These are phyloP conservation scores for Fusarium neocosmosporiellum DNA, from an alignment of 2,329 filamentous ascomycete species.

Conservation along the genomic window DNA sequence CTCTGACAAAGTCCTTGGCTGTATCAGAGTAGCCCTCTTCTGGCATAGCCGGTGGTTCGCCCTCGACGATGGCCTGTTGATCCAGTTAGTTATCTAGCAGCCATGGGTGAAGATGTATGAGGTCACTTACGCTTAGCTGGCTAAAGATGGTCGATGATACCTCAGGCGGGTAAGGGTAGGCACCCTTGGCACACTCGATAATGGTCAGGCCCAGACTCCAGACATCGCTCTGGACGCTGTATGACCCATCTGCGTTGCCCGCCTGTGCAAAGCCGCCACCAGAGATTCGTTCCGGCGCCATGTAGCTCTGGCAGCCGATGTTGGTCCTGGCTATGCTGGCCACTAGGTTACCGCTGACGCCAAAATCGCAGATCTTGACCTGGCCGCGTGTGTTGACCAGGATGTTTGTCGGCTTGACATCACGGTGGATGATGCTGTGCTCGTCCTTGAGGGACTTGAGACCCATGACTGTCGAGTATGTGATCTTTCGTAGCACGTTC, in stretches of 20 bases:
- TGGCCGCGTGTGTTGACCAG: conserved; percentile 89
- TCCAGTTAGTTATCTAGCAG: conserved; percentile 15
- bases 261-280: conserved; percentile 82
- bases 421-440: conserved; percentile 98
- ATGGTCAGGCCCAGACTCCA: conserved; percentile 96
- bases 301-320: conserved; percentile 98
- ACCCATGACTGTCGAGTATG: conserved; percentile 88
- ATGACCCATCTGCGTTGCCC: conserved; percentile 81
- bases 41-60: conserved; percentile 91
- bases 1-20: conserved; percentile 87
- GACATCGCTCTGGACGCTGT: conserved; percentile 97
- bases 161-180: conserved; percentile 96
- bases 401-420: conserved; percentile 99
- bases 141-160: conserved; percentile 99
- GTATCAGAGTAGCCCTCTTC: conserved; percentile 79
- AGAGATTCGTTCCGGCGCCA: conserved; percentile 96
- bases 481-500: conserved; percentile 87
- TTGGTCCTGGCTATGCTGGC: conserved; percentile 99
- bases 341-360: conserved; percentile 94
- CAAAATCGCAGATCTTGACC: conserved; percentile 98
- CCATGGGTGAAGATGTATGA: neutral
- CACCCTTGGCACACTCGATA: conserved; percentile 94
- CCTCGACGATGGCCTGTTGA: conserved; percentile 91
- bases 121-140: conserved; percentile 87
- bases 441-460: conserved; percentile 95